Base-by-base conservation (phyloP, 805 yeast species). In the baker's yeast (Saccharomyces cerevisiae) region DNA sequence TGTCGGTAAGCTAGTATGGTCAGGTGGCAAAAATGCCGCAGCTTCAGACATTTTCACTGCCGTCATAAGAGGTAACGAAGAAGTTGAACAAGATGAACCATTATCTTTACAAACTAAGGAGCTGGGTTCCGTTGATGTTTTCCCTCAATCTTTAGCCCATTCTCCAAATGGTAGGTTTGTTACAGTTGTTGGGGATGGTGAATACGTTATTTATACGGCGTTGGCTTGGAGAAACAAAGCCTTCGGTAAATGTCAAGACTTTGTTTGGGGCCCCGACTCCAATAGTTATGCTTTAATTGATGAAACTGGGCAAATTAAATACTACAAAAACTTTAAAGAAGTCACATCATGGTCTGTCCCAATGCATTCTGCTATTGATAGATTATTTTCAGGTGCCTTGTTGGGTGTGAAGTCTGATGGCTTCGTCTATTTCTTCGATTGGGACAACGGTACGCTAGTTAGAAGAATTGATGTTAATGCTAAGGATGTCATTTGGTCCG, bases 81-180 rank as follows among this genome's bases (percentile, higher is more conserved):
- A 80, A 32, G 71, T 79, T 46, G 85, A 82, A 58, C 97, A 91
- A 70, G 97, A 96, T 57, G 96, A 88, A 64, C 72, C 80, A 3
- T 72, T 94, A 57, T 78, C 89, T 3, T 74, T 94, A 61, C 84
- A 86, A 59, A 85, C 86, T 53, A 91, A 91, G 73, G 99, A 94
- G 65, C 76, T 94, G 57, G 99, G 99, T n/a, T 76, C 89, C 26
- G 89, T 92, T 52, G 99, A 94, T 72, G 82, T 92, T 48, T 94
- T 84, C 77, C 98, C 99, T 52, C 86, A 87, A 57, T 79, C 87
- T 56, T 78, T 94, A 65, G 75, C 79, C 50, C 99, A 94, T 72
- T 92, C 98, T 48, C 97, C 98, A 59, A 94, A 94, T 69, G 99
- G 99, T 59, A 83, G 97, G 71, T 94, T 87, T 69, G 97, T 91